Percentiles rank a stretch among this genome's conserved stretches.
phyloP scores from a whole-genome alignment of 768 basidiomycete species.

The Leccinellum albellum region DNA sequence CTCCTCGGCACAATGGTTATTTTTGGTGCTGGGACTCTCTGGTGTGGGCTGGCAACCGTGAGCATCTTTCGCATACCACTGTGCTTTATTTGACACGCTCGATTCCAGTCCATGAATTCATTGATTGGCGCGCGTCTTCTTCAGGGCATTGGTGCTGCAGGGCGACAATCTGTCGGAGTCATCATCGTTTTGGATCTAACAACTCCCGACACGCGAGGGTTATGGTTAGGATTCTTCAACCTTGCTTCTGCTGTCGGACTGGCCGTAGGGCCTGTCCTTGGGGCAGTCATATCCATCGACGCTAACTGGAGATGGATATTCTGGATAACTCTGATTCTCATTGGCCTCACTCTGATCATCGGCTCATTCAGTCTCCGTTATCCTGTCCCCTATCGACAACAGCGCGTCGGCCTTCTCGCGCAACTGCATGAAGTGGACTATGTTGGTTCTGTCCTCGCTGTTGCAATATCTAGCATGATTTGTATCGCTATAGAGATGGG shows the following conservation, averaged over 20 bases:
- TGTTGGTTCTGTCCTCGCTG: conserved; percentile 26
- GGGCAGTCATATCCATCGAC: conserved; percentile 43
- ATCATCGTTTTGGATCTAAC: conserved; percentile 35
- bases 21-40: conserved; percentile 32
- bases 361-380: conserved; percentile 28
- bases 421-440: conserved; percentile 34
- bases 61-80: neutral
- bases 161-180: conserved; percentile 34
- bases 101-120: conserved; percentile 32
- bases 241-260: conserved; percentile 40
- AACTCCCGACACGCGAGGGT: conserved; percentile 33
- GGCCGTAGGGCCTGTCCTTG: conserved; percentile 45
- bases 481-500: conserved; percentile 38
- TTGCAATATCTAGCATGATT: conserved; percentile 34
- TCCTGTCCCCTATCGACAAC: conserved; percentile 32
- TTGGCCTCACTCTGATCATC: conserved; percentile 26
- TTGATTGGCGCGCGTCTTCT: conserved; percentile 32
- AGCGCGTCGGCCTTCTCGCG: conserved; percentile 30
- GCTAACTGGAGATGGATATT: conserved; percentile 46
- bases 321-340: conserved; percentile 39
- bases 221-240: conserved; percentile 36
- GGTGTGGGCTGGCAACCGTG: conserved; percentile 33
- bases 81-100: conserved; percentile 7
- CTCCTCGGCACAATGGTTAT: conserved; percentile 35
- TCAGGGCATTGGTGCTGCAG: conserved; percentile 37